A percentile compares a stretch with the other conserved stretches of the same genome.
Conservation (phyloP, 305 asterid genomes). For the Solanum aculeatissimum region DNA sequence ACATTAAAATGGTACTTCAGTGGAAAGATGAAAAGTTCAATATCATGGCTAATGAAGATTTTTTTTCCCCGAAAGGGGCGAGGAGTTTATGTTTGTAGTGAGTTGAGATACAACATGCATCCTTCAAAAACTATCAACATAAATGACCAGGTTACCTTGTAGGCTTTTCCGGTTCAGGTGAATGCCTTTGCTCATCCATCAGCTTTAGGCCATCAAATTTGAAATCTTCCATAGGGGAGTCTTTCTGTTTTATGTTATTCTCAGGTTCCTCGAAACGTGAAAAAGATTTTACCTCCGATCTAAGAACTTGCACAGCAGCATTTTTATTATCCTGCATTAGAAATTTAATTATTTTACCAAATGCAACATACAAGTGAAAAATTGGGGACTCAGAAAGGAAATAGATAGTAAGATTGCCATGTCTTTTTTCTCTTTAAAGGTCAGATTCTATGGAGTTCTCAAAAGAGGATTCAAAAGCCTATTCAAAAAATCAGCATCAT, state of each 20-base stretch:
- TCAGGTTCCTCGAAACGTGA: background rate
- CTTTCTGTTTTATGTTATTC: background rate
- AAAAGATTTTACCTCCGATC: background rate
- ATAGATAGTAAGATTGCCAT: background rate
- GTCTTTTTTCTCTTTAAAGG: background rate
- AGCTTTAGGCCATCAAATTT: background rate
- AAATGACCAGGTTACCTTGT: conserved; percentile 5
- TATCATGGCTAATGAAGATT: background rate
- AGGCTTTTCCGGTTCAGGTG: background rate
- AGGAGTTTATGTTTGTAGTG: background rate
- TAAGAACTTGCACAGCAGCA: background rate
- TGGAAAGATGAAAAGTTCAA: background rate
- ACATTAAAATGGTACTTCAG: background rate
- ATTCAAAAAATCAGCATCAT: background rate
- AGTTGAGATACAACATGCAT: background rate
- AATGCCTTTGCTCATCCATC: background rate
- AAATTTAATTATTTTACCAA: background rate
- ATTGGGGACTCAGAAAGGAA: background rate
- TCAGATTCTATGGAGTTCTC: background rate
- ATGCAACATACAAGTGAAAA: background rate
- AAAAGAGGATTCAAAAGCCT: background rate
- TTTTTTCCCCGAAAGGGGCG: background rate
- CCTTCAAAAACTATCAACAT: background rate
- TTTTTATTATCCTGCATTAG: background rate
- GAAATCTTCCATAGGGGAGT: background rate